Conservation (phyloP, 2,329 filamentous ascomycete genomes). For the Beauveria brongniartii region DNA sequence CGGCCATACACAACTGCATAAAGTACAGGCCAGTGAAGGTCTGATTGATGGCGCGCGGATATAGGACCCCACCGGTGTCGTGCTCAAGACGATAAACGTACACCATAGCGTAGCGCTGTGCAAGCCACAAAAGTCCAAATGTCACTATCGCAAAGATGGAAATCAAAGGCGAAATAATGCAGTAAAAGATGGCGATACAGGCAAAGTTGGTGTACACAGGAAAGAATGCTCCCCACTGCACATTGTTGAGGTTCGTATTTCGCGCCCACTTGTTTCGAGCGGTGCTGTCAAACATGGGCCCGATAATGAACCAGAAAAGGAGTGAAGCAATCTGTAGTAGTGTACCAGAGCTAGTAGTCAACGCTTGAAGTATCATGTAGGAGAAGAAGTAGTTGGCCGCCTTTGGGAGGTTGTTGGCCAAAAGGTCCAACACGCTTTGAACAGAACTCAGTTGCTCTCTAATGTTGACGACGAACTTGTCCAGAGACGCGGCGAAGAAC, state of each 20-base stretch:
- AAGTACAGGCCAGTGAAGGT: slow-evolving; percentile 92
- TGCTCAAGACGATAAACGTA: slow-evolving; percentile 86
- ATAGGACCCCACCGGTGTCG: slow-evolving; percentile 88
- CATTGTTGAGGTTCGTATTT: slow-evolving; percentile 67
- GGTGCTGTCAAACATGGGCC: slow-evolving; percentile 76
- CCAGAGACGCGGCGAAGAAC: slow-evolving; percentile 57
- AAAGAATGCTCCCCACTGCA: slow-evolving; percentile 91
- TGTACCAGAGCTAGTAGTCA: slow-evolving; percentile 84
- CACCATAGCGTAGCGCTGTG: slow-evolving; percentile 92
- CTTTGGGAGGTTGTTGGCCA: slow-evolving; percentile 74
- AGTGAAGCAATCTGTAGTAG: slow-evolving; percentile 77
- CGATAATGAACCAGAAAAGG: slow-evolving; percentile 71
- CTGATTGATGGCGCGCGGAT: slow-evolving; percentile 88
- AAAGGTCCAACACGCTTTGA: slow-evolving; percentile 56
- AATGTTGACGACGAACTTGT: slow-evolving; percentile 51
- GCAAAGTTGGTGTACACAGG: slow-evolving; percentile 96
- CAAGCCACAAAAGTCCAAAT: slow-evolving; percentile 85
- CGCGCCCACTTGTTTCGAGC: slow-evolving; percentile 74
- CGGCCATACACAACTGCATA: slow-evolving; percentile 85
- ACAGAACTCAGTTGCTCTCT: slow-evolving; percentile 41
- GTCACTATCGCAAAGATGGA: slow-evolving; percentile 89
- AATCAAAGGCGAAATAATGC: slow-evolving; percentile 81
- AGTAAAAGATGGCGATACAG: slow-evolving; percentile 85
- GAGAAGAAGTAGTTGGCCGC: slow-evolving; percentile 97
- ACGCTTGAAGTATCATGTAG: slow-evolving; percentile 91